Evolutionary conservation across 345 rosid species (phyloP), one percentile per base, ranked within the genome.

Genomic region (Sisymbrium irio): DNA sequence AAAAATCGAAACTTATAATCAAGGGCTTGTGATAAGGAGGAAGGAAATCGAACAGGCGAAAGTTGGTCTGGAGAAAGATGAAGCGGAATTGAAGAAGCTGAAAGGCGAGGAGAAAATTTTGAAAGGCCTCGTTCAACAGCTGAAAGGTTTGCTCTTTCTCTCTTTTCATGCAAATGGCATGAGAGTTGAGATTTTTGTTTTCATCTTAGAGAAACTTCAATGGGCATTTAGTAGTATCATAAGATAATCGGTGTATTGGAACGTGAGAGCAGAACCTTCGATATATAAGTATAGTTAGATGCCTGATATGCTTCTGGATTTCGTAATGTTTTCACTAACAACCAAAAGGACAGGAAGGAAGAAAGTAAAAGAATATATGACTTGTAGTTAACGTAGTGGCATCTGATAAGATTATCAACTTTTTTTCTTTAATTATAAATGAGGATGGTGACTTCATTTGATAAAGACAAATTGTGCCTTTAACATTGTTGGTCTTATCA

Each of bases 81-180:
- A 81, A 82, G 88, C 86, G 40, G 91, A 92, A 47, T 57, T 92
- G 40, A 57, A 82, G 65, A 87, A 84, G 75, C 84, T 96, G 59
- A 86, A 86, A 80, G 72, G 62, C 41, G 97, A 92, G 83, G 97
- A 92, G 88, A 88, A 83, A 70, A 54, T 78, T 44, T 82, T 96
- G 46, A 96, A 88, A 79, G 85, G 81, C 65, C 86, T 89, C 15
- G 96, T 89, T 72, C 82, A 92, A 68, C 88, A 84, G 72, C 88
- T 96, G 61, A 89, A 82, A 90, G 98, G 99, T 96, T 42, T 41
- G 41, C 6, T 8, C 0, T 50, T 50, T 33, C 55, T 71, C 25
- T 20, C 46, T 62, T 56, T 39, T 13, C 9, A 65, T 64, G 30
- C 67, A 44, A 55, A 19, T 54, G 42, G 55, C 20, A 50, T 27